Evolutionary conservation across 345 rosid species (phyloP), one percentile per base, ranked within the genome.

Genomic region (Reutealis trisperma): DNA sequence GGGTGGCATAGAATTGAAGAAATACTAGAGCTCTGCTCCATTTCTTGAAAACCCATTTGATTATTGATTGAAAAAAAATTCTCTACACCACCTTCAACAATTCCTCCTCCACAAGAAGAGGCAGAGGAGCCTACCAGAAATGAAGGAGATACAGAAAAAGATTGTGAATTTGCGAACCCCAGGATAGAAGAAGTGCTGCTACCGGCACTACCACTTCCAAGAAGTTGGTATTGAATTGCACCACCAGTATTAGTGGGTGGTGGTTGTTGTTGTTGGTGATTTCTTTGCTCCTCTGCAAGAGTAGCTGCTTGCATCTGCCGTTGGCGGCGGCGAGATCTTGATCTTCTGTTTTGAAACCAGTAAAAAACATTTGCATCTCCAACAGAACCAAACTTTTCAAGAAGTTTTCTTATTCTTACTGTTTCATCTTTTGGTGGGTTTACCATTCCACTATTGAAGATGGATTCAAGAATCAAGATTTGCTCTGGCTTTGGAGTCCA

Each of bases 401-500:
- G 98, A 63, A 91, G 80, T 82, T 91, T 93, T 58, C 99, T 80
- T 51, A 96, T 96, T 77, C 94, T 87, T 60, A 93, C 94, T 7
- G 99, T 96, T 81, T 96, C 99, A 42, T 92, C 94, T 84, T 96
- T 96, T 6, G 98, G 94, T 57, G 99, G 99, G 81, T 96, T 96
- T 9, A 96, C 98, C 98, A 93, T 93, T 22, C 98, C 99, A 74
- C 99, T 93, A 77, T 93, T 93, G 86, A 93, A 96, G 90, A 96
- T 93, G 78, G 99, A 92, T 84, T 96, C 99, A 13, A 96, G 97
- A 77, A 96, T 96, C 85, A 93, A 89, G 85, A 96, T 93, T 82
- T 96, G 99, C 83, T 96, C 99, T 14, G 98, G 95, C 84, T 96
- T 96, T 7, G 99, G 99, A 44, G 98, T 93, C 99, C 99, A 96